Base-by-base conservation (phyloP, 2,329 filamentous ascomycete species). In the Aspergillus quadricinctus region DNA sequence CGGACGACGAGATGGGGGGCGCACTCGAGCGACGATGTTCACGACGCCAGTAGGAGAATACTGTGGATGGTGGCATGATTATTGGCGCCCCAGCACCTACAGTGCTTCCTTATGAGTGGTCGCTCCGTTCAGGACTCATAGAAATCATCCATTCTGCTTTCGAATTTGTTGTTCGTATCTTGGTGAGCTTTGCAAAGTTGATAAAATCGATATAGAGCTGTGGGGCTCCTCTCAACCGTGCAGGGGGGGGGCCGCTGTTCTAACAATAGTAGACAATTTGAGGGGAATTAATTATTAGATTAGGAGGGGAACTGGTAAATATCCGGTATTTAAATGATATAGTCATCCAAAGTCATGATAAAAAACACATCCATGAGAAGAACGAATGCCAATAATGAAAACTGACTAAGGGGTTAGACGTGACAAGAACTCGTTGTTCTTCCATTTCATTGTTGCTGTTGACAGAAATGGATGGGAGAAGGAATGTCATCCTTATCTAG, bases 31-130 rank as follows among this genome's bases (percentile, higher is more conserved):
- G 71, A 60, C 72, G 71, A 56, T 73, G 70, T 50, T 74, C 71
- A 58, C 71, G 71, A 54, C 72, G 72, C 72, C 69, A 74, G 57
- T 75, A 75, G 27, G 72, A 72, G 58, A 75, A 75, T 49, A 74
- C 72, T 21, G 71, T 69, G 43, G 72, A 74, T 3, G 72, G 67
- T 6, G 70, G 64, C 72, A 75, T 74, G 59, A 27, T 65, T 49
- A 53, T 37, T 29, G 53, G 50, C 50, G 49, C 57, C 40, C 50
- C 52, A 48, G 50, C 59, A 62, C 60, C 50, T 49, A 53, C 57
- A 37, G 59, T 58, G 62, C 61, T 51, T 59, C 43, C 56, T 25
- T 49, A 54, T 54, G 35, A 57, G 57, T 49, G 45, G 25, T 40
- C 40, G 43, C 52, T 57, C 54, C 25, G 60, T 60, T 64, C 54